Percentiles rank a stretch among this genome's conserved stretches.
Evolutionary conservation across 2,329 filamentous ascomycete species (phyloP).

Genomic region (Ilyonectria mors-panacis): DNA sequence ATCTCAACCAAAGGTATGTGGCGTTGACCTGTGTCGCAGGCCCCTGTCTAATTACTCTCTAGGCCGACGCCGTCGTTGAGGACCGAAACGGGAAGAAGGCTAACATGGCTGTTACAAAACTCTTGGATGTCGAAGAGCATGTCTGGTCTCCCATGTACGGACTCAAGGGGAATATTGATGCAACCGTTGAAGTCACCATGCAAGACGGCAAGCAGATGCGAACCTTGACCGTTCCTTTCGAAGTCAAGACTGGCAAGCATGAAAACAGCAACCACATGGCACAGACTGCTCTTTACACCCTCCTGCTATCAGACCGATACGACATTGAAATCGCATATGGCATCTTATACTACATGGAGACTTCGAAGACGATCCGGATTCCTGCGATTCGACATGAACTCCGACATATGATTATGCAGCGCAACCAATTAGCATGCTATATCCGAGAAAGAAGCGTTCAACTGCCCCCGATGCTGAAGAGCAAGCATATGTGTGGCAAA

Average conservation of each 20-base stretch:
- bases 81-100: slow-evolving; percentile 84
- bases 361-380: slow-evolving; percentile 86
- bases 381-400: slow-evolving; percentile 90
- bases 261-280: slow-evolving; percentile 87
- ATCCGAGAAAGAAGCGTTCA: slow-evolving; percentile 84
- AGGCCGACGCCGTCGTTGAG: slow-evolving; percentile 80
- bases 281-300: slow-evolving; percentile 94
- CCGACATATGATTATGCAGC: slow-evolving; percentile 95
- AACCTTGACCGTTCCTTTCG: slow-evolving; percentile 89
- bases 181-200: slow-evolving; percentile 91
- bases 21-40: background rate
- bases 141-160: slow-evolving; percentile 99
- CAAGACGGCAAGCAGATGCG: slow-evolving; percentile 76
- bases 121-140: slow-evolving; percentile 97
- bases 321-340: slow-evolving; percentile 93
- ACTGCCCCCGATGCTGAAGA: slow-evolving; percentile 88
- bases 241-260: slow-evolving; percentile 94
- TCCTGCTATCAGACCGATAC: slow-evolving; percentile 93
- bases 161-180: slow-evolving; percentile 97
- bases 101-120: slow-evolving; percentile 89
- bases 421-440: slow-evolving; percentile 89
- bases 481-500: slow-evolving; percentile 83
- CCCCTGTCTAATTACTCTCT: slow-evolving; percentile 49
- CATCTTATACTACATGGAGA: slow-evolving; percentile 95
- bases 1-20: slow-evolving; percentile 74